Conservation (phyloP, 2,329 filamentous ascomycete species). For the Sordariomycetes sp. region DNA sequence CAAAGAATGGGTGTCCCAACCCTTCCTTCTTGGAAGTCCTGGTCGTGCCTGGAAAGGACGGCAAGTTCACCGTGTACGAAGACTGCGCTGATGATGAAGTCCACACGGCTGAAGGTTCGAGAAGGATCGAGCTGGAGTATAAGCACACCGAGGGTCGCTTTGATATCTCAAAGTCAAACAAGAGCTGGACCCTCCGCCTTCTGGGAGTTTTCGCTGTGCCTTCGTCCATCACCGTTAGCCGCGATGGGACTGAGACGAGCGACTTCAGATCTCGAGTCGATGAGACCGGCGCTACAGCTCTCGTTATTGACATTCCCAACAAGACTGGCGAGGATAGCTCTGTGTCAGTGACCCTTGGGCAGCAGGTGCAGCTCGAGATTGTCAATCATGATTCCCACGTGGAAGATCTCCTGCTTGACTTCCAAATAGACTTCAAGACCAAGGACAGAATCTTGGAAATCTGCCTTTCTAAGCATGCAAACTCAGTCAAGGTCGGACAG, state of each 20-base stretch:
- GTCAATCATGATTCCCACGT: constrained; percentile 9
- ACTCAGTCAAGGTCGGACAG: constrained; percentile 11
- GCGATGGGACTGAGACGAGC: not conserved
- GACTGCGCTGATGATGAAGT: constrained; percentile 16
- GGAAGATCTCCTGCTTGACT: constrained; percentile 11
- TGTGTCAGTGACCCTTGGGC: constrained; percentile 3
- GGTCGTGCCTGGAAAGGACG: constrained; percentile 36
- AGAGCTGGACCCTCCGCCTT: constrained; percentile 6
- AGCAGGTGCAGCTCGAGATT: constrained; percentile 6
- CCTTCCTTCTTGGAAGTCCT: constrained; percentile 39
- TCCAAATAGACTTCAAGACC: constrained; percentile 14
- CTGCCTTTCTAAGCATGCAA: constrained; percentile 6
- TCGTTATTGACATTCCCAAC: not conserved
- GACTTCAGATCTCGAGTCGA: not conserved
- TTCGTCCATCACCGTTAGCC: not conserved
- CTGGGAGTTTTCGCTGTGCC: not conserved
- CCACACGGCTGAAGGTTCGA: not conserved
- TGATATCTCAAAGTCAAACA: constrained; percentile 1
- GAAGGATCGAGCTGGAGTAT: constrained; percentile 2
- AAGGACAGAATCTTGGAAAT: constrained; percentile 14
- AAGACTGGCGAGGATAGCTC: not conserved
- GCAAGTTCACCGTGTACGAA: constrained; percentile 38
- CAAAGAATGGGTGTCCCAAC: constrained; percentile 36
- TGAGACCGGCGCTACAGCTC: not conserved
- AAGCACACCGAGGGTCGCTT: constrained; percentile 6